Percentiles rank a stretch among this genome's conserved stretches.
phyloP scores from a whole-genome alignment of 768 basidiomycete species.

The Tulasnella sp. region DNA sequence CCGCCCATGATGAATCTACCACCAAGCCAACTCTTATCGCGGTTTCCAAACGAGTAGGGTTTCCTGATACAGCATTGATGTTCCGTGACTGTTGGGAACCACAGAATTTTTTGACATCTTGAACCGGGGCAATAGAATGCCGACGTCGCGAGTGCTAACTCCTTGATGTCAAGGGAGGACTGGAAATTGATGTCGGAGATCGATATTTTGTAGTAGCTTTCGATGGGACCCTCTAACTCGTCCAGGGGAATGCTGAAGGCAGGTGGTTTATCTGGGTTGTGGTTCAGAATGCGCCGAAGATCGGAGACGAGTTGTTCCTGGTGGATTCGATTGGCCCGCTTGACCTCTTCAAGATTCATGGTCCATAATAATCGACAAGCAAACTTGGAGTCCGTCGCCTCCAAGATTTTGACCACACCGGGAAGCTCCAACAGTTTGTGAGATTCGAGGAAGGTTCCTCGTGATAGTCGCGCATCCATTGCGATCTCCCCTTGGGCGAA shows the following conservation, averaged over 20 bases:
- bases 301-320: not conserved
- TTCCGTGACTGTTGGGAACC: not conserved
- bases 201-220: not conserved
- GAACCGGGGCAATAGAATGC: not conserved
- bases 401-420: not conserved
- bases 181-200: not conserved
- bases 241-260: not conserved
- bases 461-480: not conserved
- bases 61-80: not conserved
- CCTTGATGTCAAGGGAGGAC: not conserved
- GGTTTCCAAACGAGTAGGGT: not conserved
- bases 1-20: not conserved
- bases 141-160: not conserved
- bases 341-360: not conserved
- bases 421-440: not conserved
- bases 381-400: not conserved
- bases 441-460: not conserved
- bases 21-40: not conserved
- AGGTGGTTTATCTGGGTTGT: not conserved
- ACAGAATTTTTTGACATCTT: not conserved
- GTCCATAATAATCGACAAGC: not conserved
- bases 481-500: not conserved
- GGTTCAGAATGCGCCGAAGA: not conserved
- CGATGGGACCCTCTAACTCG: not conserved
- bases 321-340: not conserved